Evolutionary conservation across 1,284 basidiomycete species (phyloP).

Genomic region (Trichosporon sp.): DNA sequence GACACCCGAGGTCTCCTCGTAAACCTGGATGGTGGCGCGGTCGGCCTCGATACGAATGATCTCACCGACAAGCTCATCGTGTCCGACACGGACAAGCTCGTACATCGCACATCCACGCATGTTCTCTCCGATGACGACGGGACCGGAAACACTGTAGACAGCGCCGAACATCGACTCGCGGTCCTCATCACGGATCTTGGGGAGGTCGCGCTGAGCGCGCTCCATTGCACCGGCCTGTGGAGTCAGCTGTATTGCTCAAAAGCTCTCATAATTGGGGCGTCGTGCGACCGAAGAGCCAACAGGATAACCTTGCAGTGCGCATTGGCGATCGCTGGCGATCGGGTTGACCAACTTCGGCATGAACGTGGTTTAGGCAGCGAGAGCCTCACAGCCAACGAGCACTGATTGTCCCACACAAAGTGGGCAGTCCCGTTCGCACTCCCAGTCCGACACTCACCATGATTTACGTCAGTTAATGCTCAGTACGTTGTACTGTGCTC

Average conservation of each 20-base stretch:
- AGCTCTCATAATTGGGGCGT: too few relatives aligned
- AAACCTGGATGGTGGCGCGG: conserved; percentile 99
- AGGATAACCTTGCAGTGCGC: too few relatives aligned
- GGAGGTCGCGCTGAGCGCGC: conserved; percentile 82
- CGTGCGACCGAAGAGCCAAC: background rate
- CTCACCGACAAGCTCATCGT: conserved; percentile 97
- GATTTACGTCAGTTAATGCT: conserved; percentile 11
- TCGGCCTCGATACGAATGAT: conserved; percentile 96
- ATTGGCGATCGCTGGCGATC: background rate
- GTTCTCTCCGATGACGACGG: conserved; percentile 95
- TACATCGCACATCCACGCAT: conserved; percentile 97
- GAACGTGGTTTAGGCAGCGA: background rate
- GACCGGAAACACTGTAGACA: conserved; percentile 92
- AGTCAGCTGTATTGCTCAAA: conserved; percentile 14
- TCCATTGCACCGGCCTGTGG: conserved; percentile 80
- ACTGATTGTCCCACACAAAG: background rate
- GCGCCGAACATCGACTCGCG: conserved; percentile 84
- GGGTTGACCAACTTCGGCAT: background rate
- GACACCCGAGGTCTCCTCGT: conserved; percentile 97
- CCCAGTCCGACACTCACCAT: background rate
- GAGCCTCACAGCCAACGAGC: background rate
- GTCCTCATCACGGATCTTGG: conserved; percentile 86
- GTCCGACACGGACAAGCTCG: conserved; percentile 90
- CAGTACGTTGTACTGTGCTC: conserved; percentile 16
- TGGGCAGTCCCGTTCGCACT: too few relatives aligned